Evolutionary conservation across 2,329 filamentous ascomycete genomes (phyloP).

Genomic region (Fusarium pseudocircinatum): DNA sequence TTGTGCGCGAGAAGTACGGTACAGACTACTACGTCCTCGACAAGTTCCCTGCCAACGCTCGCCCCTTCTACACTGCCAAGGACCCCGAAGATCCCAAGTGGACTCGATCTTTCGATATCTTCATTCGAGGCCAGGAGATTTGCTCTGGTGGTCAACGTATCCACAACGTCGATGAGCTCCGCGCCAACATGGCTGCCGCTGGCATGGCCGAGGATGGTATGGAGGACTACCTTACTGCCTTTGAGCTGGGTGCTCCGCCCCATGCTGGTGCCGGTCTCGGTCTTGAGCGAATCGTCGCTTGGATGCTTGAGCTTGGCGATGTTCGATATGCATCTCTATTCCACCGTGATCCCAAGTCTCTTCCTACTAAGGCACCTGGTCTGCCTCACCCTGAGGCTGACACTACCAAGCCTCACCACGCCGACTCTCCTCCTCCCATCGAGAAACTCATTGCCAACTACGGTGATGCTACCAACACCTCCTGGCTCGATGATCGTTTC

Average conservation of each 20-base stretch:
- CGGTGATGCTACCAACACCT: conserved; percentile 92
- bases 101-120: conserved; percentile 96
- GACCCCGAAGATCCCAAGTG: conserved; percentile 75
- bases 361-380: conserved; percentile 72
- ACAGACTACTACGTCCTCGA: conserved; percentile 96
- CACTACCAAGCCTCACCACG: conserved; percentile 64
- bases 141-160: conserved; percentile 94
- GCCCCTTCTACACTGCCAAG: conserved; percentile 92
- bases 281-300: conserved; percentile 86
- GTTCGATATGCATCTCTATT: conserved; percentile 89
- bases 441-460: conserved; percentile 95
- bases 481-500: conserved; percentile 90
- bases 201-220: conserved; percentile 84
- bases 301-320: conserved; percentile 86
- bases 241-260: conserved; percentile 87
- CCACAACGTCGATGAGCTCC: conserved; percentile 79
- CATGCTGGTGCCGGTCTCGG: conserved; percentile 92
- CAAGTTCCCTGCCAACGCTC: conserved; percentile 85
- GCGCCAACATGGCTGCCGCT: conserved; percentile 77
- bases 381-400: conserved; percentile 90
- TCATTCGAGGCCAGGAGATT: conserved; percentile 92
- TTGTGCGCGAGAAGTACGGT: conserved; percentile 85
- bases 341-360: conserved; percentile 86
- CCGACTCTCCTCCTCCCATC: conserved; percentile 73
- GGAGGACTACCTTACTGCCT: conserved; percentile 90